Conservation (phyloP, 306 rosid genomes). For the Glycine soja region DNA sequence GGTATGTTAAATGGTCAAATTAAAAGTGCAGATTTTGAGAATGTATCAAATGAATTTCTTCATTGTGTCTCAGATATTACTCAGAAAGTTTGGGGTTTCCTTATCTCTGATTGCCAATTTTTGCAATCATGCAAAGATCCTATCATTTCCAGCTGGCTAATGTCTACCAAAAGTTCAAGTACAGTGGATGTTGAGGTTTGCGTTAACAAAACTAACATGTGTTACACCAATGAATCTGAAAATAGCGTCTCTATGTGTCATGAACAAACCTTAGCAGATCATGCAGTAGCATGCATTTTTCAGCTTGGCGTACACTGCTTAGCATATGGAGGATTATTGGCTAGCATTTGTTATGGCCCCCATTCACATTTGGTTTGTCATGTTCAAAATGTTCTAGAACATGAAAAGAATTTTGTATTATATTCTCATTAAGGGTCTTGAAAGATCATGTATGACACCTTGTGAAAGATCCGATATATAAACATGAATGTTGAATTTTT, state of each 20-base stretch:
- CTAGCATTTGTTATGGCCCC: conserved; percentile 63
- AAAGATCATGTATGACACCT: neutral
- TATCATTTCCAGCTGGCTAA: conserved; percentile 58
- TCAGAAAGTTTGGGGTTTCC: conserved; percentile 59
- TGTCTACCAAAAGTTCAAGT: conserved; percentile 8
- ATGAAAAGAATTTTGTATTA: conserved; percentile 28
- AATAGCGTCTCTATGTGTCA: conserved; percentile 18
- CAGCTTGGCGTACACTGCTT: conserved; percentile 72
- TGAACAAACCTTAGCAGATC: conserved; percentile 33
- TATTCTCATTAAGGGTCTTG: conserved; percentile 18
- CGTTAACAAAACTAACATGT: conserved; percentile 5
- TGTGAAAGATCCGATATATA: neutral
- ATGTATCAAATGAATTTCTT: conserved; percentile 55
- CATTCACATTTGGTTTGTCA: conserved; percentile 51
- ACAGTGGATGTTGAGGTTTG: conserved; percentile 19
- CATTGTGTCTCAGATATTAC: conserved; percentile 51
- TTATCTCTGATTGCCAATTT: conserved; percentile 53
- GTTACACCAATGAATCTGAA: conserved; percentile 35
- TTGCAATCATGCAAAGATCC: conserved; percentile 58
- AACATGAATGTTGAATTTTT: neutral
- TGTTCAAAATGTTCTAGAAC: conserved; percentile 51
- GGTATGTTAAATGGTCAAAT: conserved; percentile 42
- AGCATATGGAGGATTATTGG: conserved; percentile 69
- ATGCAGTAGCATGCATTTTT: conserved; percentile 44
- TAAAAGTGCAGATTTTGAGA: conserved; percentile 50